Percentiles rank a stretch among this genome's conserved stretches.
phyloP scores from a whole-genome alignment of 2,329 filamentous ascomycete species.

The Hymenotorrendiella dingleyae region DNA sequence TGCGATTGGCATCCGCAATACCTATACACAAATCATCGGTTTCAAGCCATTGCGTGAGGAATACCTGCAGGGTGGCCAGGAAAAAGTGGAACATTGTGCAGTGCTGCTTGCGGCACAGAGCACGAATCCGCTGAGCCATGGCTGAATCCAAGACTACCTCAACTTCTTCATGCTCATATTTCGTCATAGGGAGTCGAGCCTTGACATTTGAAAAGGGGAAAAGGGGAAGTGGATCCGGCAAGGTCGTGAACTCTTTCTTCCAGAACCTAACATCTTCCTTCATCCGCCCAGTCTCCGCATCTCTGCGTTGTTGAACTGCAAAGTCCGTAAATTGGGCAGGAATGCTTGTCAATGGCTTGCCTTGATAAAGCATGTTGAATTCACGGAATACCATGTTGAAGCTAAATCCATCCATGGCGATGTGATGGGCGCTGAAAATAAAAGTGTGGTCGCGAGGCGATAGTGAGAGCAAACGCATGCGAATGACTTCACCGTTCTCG shows the following conservation, averaged over 20 bases:
- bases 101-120: not conserved
- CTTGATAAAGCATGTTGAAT: not conserved
- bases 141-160: not conserved
- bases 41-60: slow-evolving; percentile 33
- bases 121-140: not conserved
- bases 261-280: not conserved
- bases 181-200: not conserved
- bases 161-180: not conserved
- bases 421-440: slow-evolving; percentile 2
- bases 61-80: slow-evolving; percentile 34
- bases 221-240: not conserved
- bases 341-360: not conserved
- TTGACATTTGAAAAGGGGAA: not conserved
- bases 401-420: slow-evolving; percentile 2
- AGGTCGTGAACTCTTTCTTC: not conserved
- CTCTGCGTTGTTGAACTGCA: not conserved
- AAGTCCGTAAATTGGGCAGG: not conserved
- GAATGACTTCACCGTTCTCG: not conserved
- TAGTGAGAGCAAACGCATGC: not conserved
- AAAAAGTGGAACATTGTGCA: slow-evolving; percentile 40
- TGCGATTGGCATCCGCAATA: slow-evolving; percentile 38
- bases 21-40: slow-evolving; percentile 40
- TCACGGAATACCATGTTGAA: not conserved
- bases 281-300: not conserved
- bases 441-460: not conserved